These are phyloP conservation scores for Bipolaris gigantea DNA, from an alignment of 2,329 filamentous ascomycete genomes.

Conservation along the genomic window DNA sequence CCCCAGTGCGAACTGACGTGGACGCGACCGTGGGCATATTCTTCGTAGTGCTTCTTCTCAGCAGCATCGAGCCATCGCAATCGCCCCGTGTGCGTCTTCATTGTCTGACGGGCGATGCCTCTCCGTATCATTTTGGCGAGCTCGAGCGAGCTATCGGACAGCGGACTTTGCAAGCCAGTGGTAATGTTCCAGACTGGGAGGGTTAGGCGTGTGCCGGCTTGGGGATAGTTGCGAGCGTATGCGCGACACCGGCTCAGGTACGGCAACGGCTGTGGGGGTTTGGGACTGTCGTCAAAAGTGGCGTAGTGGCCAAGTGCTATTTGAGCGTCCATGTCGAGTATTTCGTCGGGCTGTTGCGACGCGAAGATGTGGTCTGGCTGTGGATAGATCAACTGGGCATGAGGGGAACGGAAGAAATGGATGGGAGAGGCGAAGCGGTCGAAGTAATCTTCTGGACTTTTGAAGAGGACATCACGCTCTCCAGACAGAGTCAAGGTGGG, in stretches of 20 bases:
- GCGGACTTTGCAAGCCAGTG: conserved; percentile 42
- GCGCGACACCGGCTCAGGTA: conserved; percentile 34
- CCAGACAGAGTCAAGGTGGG: conserved; percentile 34
- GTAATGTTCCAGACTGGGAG: conserved; percentile 49
- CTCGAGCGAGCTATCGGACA: conserved; percentile 48
- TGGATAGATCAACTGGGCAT: conserved; percentile 31
- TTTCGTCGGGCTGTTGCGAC: conserved; percentile 28
- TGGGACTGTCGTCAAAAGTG: conserved; percentile 18
- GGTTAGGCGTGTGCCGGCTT: conserved; percentile 42
- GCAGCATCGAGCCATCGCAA: conserved; percentile 25
- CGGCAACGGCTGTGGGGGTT: conserved; percentile 19
- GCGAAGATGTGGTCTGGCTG: conserved; percentile 30
- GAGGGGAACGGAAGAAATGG: conserved; percentile 54
- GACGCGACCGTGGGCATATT: conserved; percentile 28
- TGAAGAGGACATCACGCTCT: conserved; percentile 47
- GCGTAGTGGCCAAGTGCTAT: conserved; percentile 36
- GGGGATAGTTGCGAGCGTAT: conserved; percentile 49
- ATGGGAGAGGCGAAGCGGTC: conserved; percentile 56
- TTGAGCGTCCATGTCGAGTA: conserved; percentile 36
- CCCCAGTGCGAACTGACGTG: conserved; percentile 17
- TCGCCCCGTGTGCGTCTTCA: conserved; percentile 30
- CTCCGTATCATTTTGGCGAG: conserved; percentile 45
- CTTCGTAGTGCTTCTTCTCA: conserved; percentile 36
- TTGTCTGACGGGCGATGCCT: conserved; percentile 42
- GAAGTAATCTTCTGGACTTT: conserved; percentile 48